These are phyloP conservation scores for Nakaseomyces uthaithaninus DNA, from an alignment of 1,139 yeast species.

Conservation along the genomic window DNA sequence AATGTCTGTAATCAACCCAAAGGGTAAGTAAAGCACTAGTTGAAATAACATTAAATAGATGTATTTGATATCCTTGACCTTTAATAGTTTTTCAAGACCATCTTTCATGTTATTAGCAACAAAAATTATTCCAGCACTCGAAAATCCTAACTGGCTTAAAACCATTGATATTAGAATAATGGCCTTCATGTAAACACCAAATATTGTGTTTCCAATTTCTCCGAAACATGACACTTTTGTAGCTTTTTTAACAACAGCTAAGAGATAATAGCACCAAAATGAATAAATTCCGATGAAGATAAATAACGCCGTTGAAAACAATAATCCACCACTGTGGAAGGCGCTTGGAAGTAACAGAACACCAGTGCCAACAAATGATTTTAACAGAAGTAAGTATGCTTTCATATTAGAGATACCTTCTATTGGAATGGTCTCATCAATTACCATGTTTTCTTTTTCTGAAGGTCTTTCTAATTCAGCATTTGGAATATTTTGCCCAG, in stretches of 20 bases:
- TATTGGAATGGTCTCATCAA: conserved; percentile 10
- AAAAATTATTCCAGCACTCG: conserved; percentile 69
- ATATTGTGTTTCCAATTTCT: conserved; percentile 57
- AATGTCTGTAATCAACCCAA: conserved; percentile 63
- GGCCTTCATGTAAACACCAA: conserved; percentile 53
- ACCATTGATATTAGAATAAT: conserved; percentile 55
- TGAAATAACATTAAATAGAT: conserved; percentile 45
- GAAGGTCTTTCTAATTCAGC: not conserved
- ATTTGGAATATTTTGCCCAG: not conserved
- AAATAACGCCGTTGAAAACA: conserved; percentile 47
- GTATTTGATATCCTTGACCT: conserved; percentile 32
- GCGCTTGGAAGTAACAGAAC: conserved; percentile 66
- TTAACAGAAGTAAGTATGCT: conserved; percentile 59
- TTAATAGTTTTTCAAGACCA: conserved; percentile 43
- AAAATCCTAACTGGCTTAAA: conserved; percentile 67
- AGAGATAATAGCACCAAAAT: conserved; percentile 58
- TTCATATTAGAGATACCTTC: conserved; percentile 63
- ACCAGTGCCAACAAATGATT: conserved; percentile 73
- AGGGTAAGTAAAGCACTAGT: conserved; percentile 52
- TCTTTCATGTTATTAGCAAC: conserved; percentile 62
- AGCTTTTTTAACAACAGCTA: conserved; percentile 49
- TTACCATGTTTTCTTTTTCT: not conserved
- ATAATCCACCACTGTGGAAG: conserved; percentile 63
- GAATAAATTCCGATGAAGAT: conserved; percentile 57
- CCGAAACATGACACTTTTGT: conserved; percentile 64